Evolutionary conservation across 805 yeast genomes (phyloP).

Genomic region (Candida caryicola): DNA sequence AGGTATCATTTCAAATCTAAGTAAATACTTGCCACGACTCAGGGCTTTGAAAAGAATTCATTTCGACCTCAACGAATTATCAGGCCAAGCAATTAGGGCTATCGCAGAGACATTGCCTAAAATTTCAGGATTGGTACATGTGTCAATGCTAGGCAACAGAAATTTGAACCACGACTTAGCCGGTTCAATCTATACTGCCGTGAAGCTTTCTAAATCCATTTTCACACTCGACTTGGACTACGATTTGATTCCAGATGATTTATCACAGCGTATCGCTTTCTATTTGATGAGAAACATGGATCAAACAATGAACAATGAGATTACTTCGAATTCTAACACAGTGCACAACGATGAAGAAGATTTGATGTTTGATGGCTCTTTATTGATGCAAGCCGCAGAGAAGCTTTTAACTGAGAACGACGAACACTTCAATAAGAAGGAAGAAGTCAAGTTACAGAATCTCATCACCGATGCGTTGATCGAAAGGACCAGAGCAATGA

Average conservation of each 20-base stretch:
- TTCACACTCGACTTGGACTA: slow-evolving; percentile 54
- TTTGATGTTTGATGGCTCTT: slow-evolving; percentile 70
- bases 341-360: slow-evolving; percentile 63
- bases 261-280: slow-evolving; percentile 53
- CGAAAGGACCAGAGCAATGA: slow-evolving; percentile 47
- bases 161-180: slow-evolving; percentile 43
- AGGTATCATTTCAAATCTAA: slow-evolving; percentile 43
- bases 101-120: slow-evolving; percentile 48
- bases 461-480: slow-evolving; percentile 50
- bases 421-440: slow-evolving; percentile 20
- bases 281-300: slow-evolving; percentile 59
- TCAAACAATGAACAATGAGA: slow-evolving; percentile 44
- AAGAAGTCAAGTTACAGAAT: slow-evolving; percentile 39
- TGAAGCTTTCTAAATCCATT: slow-evolving; percentile 44
- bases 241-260: slow-evolving; percentile 49
- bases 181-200: slow-evolving; percentile 49
- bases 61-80: slow-evolving; percentile 51
- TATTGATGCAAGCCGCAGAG: slow-evolving; percentile 72
- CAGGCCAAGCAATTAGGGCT: slow-evolving; percentile 46
- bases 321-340: slow-evolving; percentile 63
- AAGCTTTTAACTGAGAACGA: slow-evolving; percentile 45
- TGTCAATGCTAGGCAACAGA: slow-evolving; percentile 52
- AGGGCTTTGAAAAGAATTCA: slow-evolving; percentile 49
- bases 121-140: slow-evolving; percentile 49
- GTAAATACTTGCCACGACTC: slow-evolving; percentile 44